Conservation (phyloP, 768 basidiomycete genomes). For the Pleurotus salmoneostramineus region DNA sequence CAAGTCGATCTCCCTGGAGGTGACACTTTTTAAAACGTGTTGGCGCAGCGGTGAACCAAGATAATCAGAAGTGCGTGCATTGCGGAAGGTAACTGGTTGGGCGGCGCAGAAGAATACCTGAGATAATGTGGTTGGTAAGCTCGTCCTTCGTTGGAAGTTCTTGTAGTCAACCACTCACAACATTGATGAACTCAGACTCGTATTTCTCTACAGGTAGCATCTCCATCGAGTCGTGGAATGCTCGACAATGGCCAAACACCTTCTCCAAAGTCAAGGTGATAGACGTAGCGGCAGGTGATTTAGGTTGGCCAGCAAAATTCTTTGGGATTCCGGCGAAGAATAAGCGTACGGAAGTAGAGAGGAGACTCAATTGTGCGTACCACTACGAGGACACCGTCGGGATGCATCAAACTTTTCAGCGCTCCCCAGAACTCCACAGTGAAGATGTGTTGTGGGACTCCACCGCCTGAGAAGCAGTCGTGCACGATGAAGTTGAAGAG, state of each 20-base stretch:
- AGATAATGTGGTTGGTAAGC: background rate
- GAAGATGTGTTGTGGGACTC: conserved; percentile 83
- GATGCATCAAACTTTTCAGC: conserved; percentile 56
- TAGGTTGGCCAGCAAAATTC: conserved; percentile 82
- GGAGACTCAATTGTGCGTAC: conserved; percentile 40
- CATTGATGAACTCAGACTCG: conserved; percentile 59
- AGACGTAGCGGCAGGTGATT: conserved; percentile 58
- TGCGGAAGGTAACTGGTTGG: conserved; percentile 55
- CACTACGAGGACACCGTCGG: conserved; percentile 76
- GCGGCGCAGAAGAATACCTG: conserved; percentile 84
- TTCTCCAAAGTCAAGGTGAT: conserved; percentile 67
- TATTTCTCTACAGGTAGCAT: conserved; percentile 42
- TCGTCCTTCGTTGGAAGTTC: background rate
- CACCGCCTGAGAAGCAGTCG: conserved; percentile 93
- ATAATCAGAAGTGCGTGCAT: conserved; percentile 51
- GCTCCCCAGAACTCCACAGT: conserved; percentile 81
- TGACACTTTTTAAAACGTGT: conserved; percentile 49
- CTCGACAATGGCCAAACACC: conserved; percentile 77
- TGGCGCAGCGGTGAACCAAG: conserved; percentile 66
- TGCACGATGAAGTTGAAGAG: conserved; percentile 77
- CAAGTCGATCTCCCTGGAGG: conserved; percentile 50
- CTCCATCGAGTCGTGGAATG: conserved; percentile 69
- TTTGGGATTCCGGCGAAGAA: conserved; percentile 20
- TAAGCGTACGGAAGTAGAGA: background rate
- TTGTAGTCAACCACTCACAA: conserved; percentile 42